These are phyloP conservation scores for Blastobotrys petasosporus DNA, from an alignment of 1,139 yeast genomes.

Conservation along the genomic window DNA sequence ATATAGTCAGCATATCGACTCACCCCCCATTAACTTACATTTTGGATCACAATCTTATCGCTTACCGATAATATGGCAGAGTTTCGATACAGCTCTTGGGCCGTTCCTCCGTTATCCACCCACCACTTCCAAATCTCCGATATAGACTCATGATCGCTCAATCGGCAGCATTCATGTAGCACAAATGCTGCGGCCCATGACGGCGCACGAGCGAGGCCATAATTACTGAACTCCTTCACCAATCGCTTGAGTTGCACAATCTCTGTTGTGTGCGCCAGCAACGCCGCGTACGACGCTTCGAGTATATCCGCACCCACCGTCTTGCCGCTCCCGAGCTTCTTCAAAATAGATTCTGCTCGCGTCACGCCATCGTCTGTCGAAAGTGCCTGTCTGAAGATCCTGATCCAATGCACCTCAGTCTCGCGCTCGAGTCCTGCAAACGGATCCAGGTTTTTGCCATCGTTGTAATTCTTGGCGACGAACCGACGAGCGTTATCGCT, in stretches of 20 bases:
- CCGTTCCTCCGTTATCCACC: not conserved
- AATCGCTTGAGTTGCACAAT: not conserved
- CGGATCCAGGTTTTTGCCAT: no score
- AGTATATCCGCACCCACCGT: not conserved
- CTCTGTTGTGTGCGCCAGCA: not conserved
- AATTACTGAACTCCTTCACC: not conserved
- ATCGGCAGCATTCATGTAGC: constrained; percentile 14
- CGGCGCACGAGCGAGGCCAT: constrained; percentile 1
- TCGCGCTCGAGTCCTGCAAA: not conserved
- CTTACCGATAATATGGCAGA: constrained; percentile 16
- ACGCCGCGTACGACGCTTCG: constrained; percentile 4
- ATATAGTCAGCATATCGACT: no score
- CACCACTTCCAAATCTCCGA: no score
- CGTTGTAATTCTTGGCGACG: no score
- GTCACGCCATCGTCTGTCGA: not conserved
- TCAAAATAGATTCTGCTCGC: not conserved
- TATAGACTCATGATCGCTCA: no score
- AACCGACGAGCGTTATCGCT: no score
- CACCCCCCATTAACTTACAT: constrained; percentile 11
- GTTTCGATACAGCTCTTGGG: constrained; percentile 11
- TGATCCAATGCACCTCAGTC: constrained; percentile 3
- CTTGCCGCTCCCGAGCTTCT: not conserved
- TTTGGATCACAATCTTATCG: constrained; percentile 15
- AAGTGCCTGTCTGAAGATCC: not conserved
- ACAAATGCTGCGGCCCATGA: constrained; percentile 16